Conservation (phyloP, 805 yeast species). For the Torulaspora indica region DNA sequence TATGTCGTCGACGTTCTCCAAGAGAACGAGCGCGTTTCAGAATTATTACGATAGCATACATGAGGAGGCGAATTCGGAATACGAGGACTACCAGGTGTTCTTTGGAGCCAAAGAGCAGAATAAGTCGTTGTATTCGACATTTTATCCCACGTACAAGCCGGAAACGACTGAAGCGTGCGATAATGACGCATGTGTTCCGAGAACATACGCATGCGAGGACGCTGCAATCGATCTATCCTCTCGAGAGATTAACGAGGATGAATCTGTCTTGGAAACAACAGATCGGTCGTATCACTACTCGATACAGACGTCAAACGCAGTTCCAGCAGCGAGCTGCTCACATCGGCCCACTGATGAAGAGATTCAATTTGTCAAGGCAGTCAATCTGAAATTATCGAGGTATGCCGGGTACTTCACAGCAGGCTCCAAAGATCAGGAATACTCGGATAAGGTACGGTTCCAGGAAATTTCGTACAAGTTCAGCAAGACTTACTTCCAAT, state of each 20-base stretch:
- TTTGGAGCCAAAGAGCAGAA: conserved; percentile 1
- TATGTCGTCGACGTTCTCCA: conserved; percentile 8
- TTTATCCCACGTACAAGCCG: not conserved
- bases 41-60: conserved; percentile 6
- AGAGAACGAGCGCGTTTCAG: conserved; percentile 1
- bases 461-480: conserved; percentile 35
- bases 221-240: not conserved
- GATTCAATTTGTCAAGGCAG: conserved; percentile 15
- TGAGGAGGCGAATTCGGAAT: conserved; percentile 2
- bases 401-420: conserved; percentile 23
- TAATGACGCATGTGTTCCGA: not conserved
- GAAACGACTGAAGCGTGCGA: not conserved
- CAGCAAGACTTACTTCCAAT: conserved; percentile 31
- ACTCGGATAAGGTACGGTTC: conserved; percentile 33
- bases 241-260: not conserved
- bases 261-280: not conserved
- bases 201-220: not conserved
- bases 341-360: conserved; percentile 9
- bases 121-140: not conserved
- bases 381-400: conserved; percentile 23
- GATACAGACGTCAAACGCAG: conserved; percentile 3
- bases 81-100: not conserved
- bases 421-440: conserved; percentile 25
- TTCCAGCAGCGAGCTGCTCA: not conserved
- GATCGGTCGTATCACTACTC: conserved; percentile 6